These are phyloP conservation scores for Cercospora sesami DNA, from an alignment of 2,329 filamentous ascomycete species.

Conservation along the genomic window DNA sequence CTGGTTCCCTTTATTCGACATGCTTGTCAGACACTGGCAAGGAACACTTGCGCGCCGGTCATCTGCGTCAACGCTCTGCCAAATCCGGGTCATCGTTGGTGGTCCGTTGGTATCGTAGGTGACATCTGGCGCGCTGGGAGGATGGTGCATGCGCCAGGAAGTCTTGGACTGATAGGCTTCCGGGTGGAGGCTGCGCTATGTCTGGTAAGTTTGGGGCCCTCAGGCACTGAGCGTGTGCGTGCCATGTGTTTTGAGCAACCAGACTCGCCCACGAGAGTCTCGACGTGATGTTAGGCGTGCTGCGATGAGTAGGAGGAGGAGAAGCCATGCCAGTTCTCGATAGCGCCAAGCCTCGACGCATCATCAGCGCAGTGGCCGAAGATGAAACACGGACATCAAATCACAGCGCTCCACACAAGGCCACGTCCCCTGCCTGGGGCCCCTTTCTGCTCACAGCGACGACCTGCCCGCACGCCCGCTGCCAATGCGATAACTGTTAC, in stretches of 20 bases:
- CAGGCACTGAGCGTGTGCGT: background rate
- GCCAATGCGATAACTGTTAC: background rate
- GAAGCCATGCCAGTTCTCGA: background rate
- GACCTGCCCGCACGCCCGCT: background rate
- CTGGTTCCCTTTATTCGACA: background rate
- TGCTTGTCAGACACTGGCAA: background rate
- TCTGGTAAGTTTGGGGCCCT: background rate
- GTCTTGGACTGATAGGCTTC: background rate
- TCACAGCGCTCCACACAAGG: background rate
- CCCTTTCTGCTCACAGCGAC: background rate
- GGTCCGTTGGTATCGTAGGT: too few relatives aligned
- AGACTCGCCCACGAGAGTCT: background rate
- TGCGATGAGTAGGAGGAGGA: background rate
- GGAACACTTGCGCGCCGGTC: background rate
- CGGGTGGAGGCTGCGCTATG: background rate
- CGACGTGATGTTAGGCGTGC: background rate
- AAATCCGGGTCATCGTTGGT: background rate
- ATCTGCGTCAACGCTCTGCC: background rate
- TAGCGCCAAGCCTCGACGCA: background rate
- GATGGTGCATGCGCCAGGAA: background rate
- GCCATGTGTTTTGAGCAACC: background rate
- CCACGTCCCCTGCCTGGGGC: background rate
- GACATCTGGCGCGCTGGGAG: background rate
- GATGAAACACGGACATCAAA: conserved; percentile 1
- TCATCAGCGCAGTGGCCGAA: background rate